Evolutionary conservation across 805 yeast species (phyloP).

Genomic region (Wickerhamomyces bisporus): DNA sequence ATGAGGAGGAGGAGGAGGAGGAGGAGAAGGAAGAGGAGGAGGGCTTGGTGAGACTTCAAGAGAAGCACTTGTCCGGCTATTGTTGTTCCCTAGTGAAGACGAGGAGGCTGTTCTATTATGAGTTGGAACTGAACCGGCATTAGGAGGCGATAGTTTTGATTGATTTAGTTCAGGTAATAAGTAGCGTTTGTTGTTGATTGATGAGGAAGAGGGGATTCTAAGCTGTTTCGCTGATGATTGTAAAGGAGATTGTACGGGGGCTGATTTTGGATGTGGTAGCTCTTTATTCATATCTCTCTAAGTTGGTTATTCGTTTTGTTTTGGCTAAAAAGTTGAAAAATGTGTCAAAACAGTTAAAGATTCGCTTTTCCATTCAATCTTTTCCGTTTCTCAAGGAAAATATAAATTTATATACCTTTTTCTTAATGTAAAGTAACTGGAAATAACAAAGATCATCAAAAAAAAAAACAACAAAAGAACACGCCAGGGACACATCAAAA

Average conservation of each 20-base stretch:
- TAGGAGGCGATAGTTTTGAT: too few relatives aligned
- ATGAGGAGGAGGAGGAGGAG: neutral
- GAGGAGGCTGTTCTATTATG: too few relatives aligned
- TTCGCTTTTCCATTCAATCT: neutral
- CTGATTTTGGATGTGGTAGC: conserved; percentile 10
- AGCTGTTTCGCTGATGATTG: conserved; percentile 13
- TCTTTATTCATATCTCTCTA: neutral
- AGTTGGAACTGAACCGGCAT: too few relatives aligned
- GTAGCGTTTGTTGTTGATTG: too few relatives aligned
- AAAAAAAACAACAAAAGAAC: neutral
- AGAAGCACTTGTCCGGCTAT: too few relatives aligned
- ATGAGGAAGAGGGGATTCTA: conserved; percentile 7
- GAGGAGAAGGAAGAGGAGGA: too few relatives aligned
- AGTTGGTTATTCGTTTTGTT: neutral
- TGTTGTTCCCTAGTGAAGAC: too few relatives aligned
- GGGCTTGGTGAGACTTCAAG: too few relatives aligned
- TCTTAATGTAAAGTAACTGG: too few relatives aligned
- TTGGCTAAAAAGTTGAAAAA: neutral
- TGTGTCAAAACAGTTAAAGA: neutral
- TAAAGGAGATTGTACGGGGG: conserved; percentile 15
- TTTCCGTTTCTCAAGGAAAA: too few relatives aligned
- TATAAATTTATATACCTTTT: neutral
- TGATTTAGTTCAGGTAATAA: too few relatives aligned
- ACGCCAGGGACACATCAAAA: neutral
- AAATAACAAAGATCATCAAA: too few relatives aligned